Percentiles rank a stretch among this genome's conserved stretches.
Evolutionary conservation across 1,139 yeast genomes (phyloP).

Genomic region (Pichia sp.): DNA sequence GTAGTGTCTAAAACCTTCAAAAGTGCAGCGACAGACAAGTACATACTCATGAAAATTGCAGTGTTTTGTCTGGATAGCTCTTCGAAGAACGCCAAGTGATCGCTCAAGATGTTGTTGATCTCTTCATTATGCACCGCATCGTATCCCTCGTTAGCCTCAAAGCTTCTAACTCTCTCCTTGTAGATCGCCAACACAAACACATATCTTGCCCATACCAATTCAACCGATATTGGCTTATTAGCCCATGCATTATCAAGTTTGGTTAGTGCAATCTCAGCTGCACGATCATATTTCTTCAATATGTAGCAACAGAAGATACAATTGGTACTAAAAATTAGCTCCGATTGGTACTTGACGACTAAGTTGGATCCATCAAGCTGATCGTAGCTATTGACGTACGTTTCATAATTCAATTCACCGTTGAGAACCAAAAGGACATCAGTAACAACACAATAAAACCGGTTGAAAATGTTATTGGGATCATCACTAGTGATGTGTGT

Average conservation of each 20-base stretch:
- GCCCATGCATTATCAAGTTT: constrained; percentile 1
- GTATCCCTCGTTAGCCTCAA: constrained; percentile 1
- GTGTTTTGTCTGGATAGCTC: constrained; percentile 34
- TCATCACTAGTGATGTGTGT: constrained; percentile 2
- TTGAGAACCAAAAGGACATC: constrained; percentile 5
- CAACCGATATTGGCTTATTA: constrained; percentile 5
- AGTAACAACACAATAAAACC: constrained; percentile 1
- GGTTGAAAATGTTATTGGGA: background rate
- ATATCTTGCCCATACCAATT: constrained; percentile 7
- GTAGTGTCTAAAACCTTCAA: constrained; percentile 17
- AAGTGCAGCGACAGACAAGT: constrained; percentile 32
- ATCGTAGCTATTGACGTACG: background rate
- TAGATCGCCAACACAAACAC: constrained; percentile 4
- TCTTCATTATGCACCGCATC: background rate
- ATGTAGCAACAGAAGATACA: constrained; percentile 8
- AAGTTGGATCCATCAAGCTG: background rate
- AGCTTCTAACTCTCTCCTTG: constrained; percentile 12
- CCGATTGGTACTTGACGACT: background rate
- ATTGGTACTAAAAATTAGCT: constrained; percentile 1
- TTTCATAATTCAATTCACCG: constrained; percentile 7
- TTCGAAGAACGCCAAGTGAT: constrained; percentile 24
- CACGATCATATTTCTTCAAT: constrained; percentile 9
- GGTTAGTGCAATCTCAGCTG: constrained; percentile 7
- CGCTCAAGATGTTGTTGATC: constrained; percentile 6
- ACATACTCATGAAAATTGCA: constrained; percentile 32